These are phyloP conservation scores for Aspergillus amoenus DNA, from an alignment of 2,329 filamentous ascomycete species.

Conservation along the genomic window DNA sequence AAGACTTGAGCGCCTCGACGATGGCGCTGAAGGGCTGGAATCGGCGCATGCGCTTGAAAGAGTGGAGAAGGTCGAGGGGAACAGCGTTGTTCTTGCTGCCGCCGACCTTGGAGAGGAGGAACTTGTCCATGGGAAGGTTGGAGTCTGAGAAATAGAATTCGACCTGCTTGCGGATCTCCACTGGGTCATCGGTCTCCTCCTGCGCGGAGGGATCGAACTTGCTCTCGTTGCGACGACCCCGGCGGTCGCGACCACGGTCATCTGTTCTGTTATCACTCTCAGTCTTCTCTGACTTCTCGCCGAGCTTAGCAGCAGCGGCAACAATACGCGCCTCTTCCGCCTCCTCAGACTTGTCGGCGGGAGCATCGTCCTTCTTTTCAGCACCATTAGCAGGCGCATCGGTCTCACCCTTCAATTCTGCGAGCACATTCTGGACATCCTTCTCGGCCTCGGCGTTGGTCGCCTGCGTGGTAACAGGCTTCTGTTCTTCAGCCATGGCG, in stretches of 20 bases:
- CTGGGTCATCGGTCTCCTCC: slow-evolving; percentile 72
- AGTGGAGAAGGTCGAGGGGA: slow-evolving; percentile 72
- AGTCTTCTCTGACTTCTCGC: slow-evolving; percentile 38
- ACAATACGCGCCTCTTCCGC: slow-evolving; percentile 41
- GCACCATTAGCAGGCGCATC: slow-evolving; percentile 16
- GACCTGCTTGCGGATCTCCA: slow-evolving; percentile 83
- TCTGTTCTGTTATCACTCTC: slow-evolving; percentile 23
- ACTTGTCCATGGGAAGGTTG: slow-evolving; percentile 86
- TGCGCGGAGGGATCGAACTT: slow-evolving; percentile 70
- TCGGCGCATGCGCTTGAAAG: slow-evolving; percentile 92
- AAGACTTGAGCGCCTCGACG: slow-evolving; percentile 78
- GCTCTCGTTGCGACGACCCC: slow-evolving; percentile 53
- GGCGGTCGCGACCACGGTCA: slow-evolving; percentile 23
- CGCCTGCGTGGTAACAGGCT: slow-evolving; percentile 27
- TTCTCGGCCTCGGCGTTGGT: slow-evolving; percentile 46
- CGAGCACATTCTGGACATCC: slow-evolving; percentile 47
- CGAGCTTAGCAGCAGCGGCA: slow-evolving; percentile 37
- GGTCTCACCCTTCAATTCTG: slow-evolving; percentile 43
- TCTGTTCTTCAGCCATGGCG: slow-evolving; percentile 41
- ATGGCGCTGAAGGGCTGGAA: slow-evolving; percentile 87
- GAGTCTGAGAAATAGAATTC: slow-evolving; percentile 96
- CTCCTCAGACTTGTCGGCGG: slow-evolving; percentile 17
- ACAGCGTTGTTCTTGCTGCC: slow-evolving; percentile 75
- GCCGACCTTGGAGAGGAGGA: slow-evolving; percentile 74
- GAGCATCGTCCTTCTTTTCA: slow-evolving; percentile 23